These are phyloP conservation scores for Cylindricascospora bacillispora DNA, from an alignment of 1,139 yeast genomes.

Conservation along the genomic window DNA sequence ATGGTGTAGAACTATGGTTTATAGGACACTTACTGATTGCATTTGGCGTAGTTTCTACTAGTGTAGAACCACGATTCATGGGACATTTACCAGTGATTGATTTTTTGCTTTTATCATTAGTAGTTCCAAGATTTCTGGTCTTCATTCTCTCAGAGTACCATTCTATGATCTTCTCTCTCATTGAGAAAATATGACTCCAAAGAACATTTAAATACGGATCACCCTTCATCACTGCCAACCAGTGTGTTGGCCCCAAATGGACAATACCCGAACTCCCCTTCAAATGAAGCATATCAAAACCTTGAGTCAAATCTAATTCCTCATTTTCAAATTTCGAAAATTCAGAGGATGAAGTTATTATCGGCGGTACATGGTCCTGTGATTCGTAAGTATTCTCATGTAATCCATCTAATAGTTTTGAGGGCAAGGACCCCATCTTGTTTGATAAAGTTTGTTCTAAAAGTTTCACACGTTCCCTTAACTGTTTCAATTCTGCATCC, in stretches of 20 bases:
- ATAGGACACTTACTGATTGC: constrained; percentile 7
- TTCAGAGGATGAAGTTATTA: background rate
- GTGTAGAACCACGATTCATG: constrained; percentile 4
- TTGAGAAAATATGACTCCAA: constrained; percentile 39
- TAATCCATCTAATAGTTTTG: background rate
- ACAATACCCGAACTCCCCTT: constrained; percentile 34
- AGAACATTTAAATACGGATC: constrained; percentile 38
- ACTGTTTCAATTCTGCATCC: constrained; percentile 23
- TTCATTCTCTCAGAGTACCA: too few species aligned
- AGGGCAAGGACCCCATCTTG: background rate
- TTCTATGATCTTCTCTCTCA: constrained; percentile 32
- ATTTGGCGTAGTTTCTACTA: too few species aligned
- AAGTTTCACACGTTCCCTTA: constrained; percentile 23
- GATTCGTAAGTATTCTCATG: background rate
- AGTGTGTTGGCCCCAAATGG: constrained; percentile 39
- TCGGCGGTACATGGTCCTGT: background rate
- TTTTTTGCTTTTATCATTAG: background rate
- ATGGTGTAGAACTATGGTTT: constrained; percentile 7
- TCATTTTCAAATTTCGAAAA: constrained; percentile 22
- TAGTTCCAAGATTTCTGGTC: too few species aligned
- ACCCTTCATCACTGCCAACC: constrained; percentile 41
- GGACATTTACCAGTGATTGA: constrained; percentile 1
- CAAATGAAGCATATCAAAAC: constrained; percentile 37
- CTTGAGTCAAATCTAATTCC: constrained; percentile 32
- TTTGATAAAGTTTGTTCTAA: constrained; percentile 22